Conservation (phyloP, 768 basidiomycete species). For the Boletellus sp. region DNA sequence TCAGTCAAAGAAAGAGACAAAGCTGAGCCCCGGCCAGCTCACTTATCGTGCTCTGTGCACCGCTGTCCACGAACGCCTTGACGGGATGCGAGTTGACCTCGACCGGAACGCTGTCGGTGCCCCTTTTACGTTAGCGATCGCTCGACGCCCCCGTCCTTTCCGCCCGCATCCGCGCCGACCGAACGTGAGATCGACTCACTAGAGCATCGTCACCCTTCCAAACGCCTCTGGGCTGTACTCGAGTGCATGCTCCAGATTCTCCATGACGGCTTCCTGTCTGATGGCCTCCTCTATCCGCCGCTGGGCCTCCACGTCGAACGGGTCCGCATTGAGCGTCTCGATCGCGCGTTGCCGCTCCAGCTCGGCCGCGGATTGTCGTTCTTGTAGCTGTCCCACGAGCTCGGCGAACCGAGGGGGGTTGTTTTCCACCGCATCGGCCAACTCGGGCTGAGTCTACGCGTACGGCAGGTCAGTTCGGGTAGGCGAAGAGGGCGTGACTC, state of each 20-base stretch:
- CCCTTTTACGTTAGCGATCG: constrained; percentile 10
- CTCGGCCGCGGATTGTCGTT: constrained; percentile 52
- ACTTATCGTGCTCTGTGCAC: constrained; percentile 97
- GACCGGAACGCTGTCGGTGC: constrained; percentile 63
- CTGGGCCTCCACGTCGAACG: constrained; percentile 91
- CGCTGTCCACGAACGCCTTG: constrained; percentile 97
- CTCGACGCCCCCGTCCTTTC: not conserved
- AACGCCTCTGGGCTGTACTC: constrained; percentile 93
- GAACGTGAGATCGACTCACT: constrained; percentile 50
- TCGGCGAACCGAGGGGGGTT: constrained; percentile 74
- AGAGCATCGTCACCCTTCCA: constrained; percentile 94
- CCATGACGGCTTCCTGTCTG: constrained; percentile 79
- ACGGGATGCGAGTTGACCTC: constrained; percentile 90
- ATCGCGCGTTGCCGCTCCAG: constrained; percentile 58
- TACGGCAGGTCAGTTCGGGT: not conserved
- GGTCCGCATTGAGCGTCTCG: constrained; percentile 74
- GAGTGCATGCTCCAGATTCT: constrained; percentile 91
- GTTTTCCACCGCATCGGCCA: constrained; percentile 65
- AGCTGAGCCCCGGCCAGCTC: constrained; percentile 24
- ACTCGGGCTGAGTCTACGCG: constrained; percentile 71
- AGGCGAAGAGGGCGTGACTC: not conserved
- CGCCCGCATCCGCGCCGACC: not conserved
- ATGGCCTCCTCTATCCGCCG: constrained; percentile 91
- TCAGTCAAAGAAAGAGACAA: constrained; percentile 4
- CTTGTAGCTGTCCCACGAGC: constrained; percentile 60